A percentile compares a stretch with the other conserved stretches of the same genome.
These are phyloP conservation scores for Babesia bigemina DNA, from an alignment of 169 alveolate species.

Conservation along the genomic window DNA sequence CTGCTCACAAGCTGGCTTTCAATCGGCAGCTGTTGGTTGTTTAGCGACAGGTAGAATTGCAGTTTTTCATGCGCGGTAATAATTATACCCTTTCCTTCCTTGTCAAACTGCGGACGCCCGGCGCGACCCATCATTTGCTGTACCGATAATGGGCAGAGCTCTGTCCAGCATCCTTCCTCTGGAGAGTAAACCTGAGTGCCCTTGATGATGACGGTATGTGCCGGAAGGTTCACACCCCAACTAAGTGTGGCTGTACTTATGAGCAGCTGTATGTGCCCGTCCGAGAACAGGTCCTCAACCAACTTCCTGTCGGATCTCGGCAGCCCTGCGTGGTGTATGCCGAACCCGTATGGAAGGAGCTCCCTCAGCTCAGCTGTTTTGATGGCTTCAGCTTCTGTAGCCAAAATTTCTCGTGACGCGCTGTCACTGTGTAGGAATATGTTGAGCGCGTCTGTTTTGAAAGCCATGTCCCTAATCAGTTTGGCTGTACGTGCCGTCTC, in stretches of 20 bases:
- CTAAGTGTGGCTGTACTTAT: slow-evolving; percentile 99
- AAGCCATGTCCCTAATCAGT: slow-evolving; percentile 89
- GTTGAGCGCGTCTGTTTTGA: slow-evolving; percentile 83
- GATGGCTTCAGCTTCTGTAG: slow-evolving; percentile 87
- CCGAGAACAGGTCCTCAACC: slow-evolving; percentile 97
- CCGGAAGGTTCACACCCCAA: slow-evolving; percentile 99
- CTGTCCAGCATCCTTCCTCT: slow-evolving; percentile 96
- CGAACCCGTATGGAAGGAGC: slow-evolving; percentile 96
- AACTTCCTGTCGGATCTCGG: slow-evolving; percentile 94
- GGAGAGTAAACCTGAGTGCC: slow-evolving; percentile 99
- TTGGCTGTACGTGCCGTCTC: slow-evolving; percentile 97
- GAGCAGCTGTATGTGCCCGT: slow-evolving; percentile 93
- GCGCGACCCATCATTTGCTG: slow-evolving; percentile 99
- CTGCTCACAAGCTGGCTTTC: slow-evolving; percentile 92
- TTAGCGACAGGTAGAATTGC: slow-evolving; percentile 93
- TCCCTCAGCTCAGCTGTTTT: slow-evolving; percentile 91
- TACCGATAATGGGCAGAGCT: slow-evolving; percentile 97
- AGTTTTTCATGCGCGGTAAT: slow-evolving; percentile 95
- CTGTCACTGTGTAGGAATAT: slow-evolving; percentile 87
- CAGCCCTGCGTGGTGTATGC: slow-evolving; percentile 99
- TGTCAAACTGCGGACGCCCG: slow-evolving; percentile 99
- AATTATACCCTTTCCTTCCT: slow-evolving; percentile 97
- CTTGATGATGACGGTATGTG: slow-evolving; percentile 98
- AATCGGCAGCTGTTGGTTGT: slow-evolving; percentile 96
- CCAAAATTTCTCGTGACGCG: slow-evolving; percentile 89